Conservation (phyloP, 495 filamentous ascomycete genomes). For the Chlorociboria aeruginascens region DNA sequence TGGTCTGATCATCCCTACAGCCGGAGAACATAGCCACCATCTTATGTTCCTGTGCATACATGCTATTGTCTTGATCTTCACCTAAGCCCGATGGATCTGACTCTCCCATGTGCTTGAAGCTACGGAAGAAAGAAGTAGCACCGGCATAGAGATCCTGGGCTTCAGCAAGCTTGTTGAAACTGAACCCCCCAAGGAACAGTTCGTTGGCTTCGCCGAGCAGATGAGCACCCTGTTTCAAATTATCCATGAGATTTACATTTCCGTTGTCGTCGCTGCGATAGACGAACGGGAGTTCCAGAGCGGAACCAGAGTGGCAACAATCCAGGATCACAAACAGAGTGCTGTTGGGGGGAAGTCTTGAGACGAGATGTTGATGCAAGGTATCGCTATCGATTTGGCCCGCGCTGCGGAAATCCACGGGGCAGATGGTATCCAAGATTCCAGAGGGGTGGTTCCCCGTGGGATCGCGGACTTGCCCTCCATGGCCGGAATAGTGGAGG, state of each 20-base stretch:
- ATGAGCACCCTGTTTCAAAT: constrained; percentile 35
- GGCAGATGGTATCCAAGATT: constrained; percentile 44
- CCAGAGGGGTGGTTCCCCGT: constrained; percentile 19
- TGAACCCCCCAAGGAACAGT: constrained; percentile 41
- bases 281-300: constrained; percentile 45
- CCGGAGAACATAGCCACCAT: constrained; percentile 49
- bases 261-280: constrained; percentile 41
- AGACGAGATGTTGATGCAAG: constrained; percentile 40
- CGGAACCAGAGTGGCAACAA: constrained; percentile 50
- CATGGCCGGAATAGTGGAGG: constrained; percentile 46
- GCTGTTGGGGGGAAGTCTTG: constrained; percentile 33
- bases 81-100: constrained; percentile 35
- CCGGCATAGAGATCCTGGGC: constrained; percentile 40
- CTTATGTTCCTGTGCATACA: constrained; percentile 30
- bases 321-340: constrained; percentile 46
- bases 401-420: constrained; percentile 35
- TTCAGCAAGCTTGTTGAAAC: constrained; percentile 33
- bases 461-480: constrained; percentile 23
- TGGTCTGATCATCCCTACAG: constrained; percentile 47
- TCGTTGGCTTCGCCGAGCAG: constrained; percentile 34
- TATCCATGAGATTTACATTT: constrained; percentile 43
- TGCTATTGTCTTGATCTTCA: constrained; percentile 29
- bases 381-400: constrained; percentile 40
- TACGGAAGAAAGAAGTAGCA: constrained; percentile 41
- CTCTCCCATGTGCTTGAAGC: constrained; percentile 33